phyloP scores from a whole-genome alignment of 140 eudicot species.

The Flaveria floridana region DNA sequence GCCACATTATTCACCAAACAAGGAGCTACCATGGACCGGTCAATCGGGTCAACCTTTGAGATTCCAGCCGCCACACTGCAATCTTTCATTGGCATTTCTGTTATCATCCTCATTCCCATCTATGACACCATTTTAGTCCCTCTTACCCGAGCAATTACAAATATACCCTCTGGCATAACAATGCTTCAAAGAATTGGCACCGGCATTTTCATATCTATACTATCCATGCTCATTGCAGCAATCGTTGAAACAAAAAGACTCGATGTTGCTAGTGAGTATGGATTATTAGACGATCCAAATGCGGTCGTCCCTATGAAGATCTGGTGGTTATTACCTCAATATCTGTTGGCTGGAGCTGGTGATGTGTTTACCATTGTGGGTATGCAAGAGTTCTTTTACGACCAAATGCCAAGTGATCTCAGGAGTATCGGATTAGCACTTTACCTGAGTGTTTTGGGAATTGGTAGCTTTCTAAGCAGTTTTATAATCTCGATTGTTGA shows the following conservation, averaged over 20 bases:
- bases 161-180: constrained; percentile 44
- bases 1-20: constrained; percentile 49
- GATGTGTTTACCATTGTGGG: constrained; percentile 45
- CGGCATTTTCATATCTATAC: constrained; percentile 32
- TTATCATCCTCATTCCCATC: constrained; percentile 40
- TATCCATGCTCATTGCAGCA: constrained; percentile 44
- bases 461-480: constrained; percentile 42
- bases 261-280: constrained; percentile 28
- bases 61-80: constrained; percentile 53
- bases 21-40: constrained; percentile 49
- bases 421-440: constrained; percentile 47
- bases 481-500: constrained; percentile 35
- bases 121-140: constrained; percentile 51
- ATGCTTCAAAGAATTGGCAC: constrained; percentile 47
- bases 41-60: constrained; percentile 36
- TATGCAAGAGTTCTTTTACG: constrained; percentile 50
- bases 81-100: constrained; percentile 26
- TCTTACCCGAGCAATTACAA: constrained; percentile 32
- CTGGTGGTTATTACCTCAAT: constrained; percentile 56
- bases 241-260: constrained; percentile 45
- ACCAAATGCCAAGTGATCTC: constrained; percentile 47
- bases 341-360: constrained; percentile 37
- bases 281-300: constrained; percentile 36
- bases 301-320: constrained; percentile 42
- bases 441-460: constrained; percentile 32